Evolutionary conservation across 2,329 filamentous ascomycete species (phyloP), one percentile per base, ranked within the genome.

Genomic region (Hymenotorrendiella dingleyae): DNA sequence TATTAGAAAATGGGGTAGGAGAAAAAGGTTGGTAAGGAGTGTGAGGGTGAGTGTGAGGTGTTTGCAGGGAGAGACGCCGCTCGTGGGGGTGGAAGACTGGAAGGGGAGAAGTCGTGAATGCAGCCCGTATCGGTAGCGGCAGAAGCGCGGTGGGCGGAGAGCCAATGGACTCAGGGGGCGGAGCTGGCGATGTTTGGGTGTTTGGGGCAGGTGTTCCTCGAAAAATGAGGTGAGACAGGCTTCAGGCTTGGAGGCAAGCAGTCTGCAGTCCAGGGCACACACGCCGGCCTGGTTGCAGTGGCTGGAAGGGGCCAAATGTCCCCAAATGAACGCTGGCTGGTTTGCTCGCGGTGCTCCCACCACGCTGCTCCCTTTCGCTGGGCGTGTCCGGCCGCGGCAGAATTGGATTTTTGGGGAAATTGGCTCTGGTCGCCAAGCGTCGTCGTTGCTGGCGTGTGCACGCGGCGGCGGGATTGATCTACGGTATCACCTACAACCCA

Each of bases 171-270:
- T 16, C 27, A 42, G 35, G 43, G 43, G 40, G 36, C 20, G 44
- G 46, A 44, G 33, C 46, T 36, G 43, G 43, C 23, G 34, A 45
- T 48, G 32, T 48, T 42, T 49, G 52, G 48, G 58, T 58, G 54
- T 48, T 58, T 53, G 52, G 48, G 50, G 54, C 34, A 34, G 36
- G 16, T 14, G 27, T 33, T 43, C 50, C 47, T 37, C 46, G 45
- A 48, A 49, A 52, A 50, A 53, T 48, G 50, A 49, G 54, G 52
- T 55, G 52, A 53, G 54, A 54, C 49, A 45, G 37, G 43, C 38
- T 27, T 16, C 27, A 24, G 12, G 24, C 24, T 29, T 17, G 11
- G 23, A 22, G 27, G 10, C 14, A 4, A 4, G 4, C 26, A 12
- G 9, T 10, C 26, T 28, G 9, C 11, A 14, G 27, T 12, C 12